Evolutionary conservation across 441 rosid genomes (phyloP).

Genomic region (Croton setiger): DNA sequence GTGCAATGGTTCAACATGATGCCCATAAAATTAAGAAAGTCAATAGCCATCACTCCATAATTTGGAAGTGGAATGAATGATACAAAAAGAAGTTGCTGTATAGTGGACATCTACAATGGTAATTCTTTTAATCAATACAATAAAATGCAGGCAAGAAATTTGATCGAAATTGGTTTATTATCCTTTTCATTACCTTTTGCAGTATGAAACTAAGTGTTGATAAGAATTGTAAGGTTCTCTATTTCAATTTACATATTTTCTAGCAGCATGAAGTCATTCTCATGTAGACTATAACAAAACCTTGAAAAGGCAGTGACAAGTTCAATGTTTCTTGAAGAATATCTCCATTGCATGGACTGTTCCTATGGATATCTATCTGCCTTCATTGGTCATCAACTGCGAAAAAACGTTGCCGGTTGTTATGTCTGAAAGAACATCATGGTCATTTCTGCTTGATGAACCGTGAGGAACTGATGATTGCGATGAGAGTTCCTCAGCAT

Average conservation of each 20-base stretch:
- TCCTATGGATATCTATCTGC: constrained; percentile 43
- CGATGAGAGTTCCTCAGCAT: constrained; percentile 15
- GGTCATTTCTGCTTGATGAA: constrained; percentile 29
- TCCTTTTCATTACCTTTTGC: not conserved
- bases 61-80: no score
- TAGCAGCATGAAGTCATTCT: not conserved
- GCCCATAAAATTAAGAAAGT: no score
- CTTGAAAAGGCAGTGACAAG: not conserved
- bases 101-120: not conserved
- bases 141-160: no score
- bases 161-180: not conserved
- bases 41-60: not conserved
- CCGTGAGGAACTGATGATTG: constrained; percentile 23
- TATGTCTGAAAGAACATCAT: constrained; percentile 45
- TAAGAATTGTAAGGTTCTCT: not conserved
- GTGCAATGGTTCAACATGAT: no score
- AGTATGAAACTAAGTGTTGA: no score
- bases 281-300: not conserved
- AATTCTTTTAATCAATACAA: no score
- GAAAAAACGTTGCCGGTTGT: constrained; percentile 67
- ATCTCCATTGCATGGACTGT: not conserved
- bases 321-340: not conserved
- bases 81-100: not conserved
- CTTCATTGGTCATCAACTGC: constrained; percentile 72
- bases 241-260: not conserved